A percentile compares a stretch with the other conserved stretches of the same genome.
Conservation (phyloP, 805 yeast species). For the Kluyveromyces siamensis region DNA sequence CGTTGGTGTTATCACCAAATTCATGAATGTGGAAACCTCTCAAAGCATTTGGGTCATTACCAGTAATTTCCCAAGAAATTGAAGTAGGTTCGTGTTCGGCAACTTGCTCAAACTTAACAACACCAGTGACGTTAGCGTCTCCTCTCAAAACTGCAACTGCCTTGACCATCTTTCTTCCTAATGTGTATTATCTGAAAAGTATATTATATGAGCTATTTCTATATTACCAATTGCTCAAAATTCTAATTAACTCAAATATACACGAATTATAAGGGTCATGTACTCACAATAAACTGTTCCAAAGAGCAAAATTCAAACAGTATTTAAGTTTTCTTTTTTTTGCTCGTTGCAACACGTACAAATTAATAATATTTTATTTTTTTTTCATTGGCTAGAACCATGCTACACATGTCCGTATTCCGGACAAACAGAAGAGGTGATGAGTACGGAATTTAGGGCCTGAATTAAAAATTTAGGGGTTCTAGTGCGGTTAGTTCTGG, state of each 20-base stretch:
- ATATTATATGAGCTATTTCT: background rate
- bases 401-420: background rate
- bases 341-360: background rate
- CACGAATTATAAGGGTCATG: background rate
- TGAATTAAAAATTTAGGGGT: too few species aligned
- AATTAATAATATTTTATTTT: background rate
- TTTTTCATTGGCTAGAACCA: background rate
- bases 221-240: background rate
- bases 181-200: too few species aligned
- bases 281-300: background rate
- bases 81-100: slow-evolving; percentile 77
- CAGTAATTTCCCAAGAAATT: slow-evolving; percentile 78
- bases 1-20: slow-evolving; percentile 94
- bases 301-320: background rate
- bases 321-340: background rate
- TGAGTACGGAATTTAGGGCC: too few species aligned
- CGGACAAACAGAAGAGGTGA: too few species aligned
- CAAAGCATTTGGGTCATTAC: slow-evolving; percentile 78
- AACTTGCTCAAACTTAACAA: slow-evolving; percentile 78
- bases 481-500: too few species aligned
- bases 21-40: slow-evolving; percentile 98
- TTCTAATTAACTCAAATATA: background rate
- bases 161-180: slow-evolving; percentile 21
- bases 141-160: slow-evolving; percentile 95
- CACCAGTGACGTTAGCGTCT: slow-evolving; percentile 81